Percentiles rank a stretch among this genome's conserved stretches.
Conservation (phyloP, 805 yeast species). For the Scheffersomyces amazonensis region DNA sequence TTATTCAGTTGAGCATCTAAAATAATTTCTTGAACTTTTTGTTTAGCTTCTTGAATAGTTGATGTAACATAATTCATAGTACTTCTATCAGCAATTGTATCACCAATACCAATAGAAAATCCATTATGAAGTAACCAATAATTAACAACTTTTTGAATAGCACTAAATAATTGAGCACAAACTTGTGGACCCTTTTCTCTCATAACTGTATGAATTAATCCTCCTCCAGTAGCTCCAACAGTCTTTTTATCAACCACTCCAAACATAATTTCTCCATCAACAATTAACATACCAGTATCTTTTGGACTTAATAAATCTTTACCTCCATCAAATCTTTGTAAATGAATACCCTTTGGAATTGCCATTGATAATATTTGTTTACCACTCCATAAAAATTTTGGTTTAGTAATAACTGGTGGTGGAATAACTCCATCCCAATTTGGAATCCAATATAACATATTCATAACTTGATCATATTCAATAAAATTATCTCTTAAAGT, state of each 20-base stretch:
- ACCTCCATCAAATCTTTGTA: slow-evolving; percentile 91
- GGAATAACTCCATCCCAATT: slow-evolving; percentile 99
- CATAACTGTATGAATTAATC: slow-evolving; percentile 94
- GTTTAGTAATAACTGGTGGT: slow-evolving; percentile 89
- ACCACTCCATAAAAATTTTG: slow-evolving; percentile 97
- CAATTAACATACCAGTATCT: slow-evolving; percentile 93
- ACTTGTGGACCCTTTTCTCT: slow-evolving; percentile 93
- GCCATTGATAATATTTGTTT: slow-evolving; percentile 90
- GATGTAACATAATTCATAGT: slow-evolving; percentile 93
- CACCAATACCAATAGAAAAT: slow-evolving; percentile 99
- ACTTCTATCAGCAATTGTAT: slow-evolving; percentile 95
- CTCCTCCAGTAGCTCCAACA: slow-evolving; percentile 98
- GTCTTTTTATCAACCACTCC: slow-evolving; percentile 99
- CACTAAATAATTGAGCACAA: slow-evolving; percentile 88
- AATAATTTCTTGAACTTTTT: slow-evolving; percentile 91
- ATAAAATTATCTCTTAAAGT: slow-evolving; percentile 86
- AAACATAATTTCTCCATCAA: slow-evolving; percentile 93
- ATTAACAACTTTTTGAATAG: slow-evolving; percentile 91
- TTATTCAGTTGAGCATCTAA: slow-evolving; percentile 86
- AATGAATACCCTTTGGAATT: slow-evolving; percentile 92
- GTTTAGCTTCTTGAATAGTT: slow-evolving; percentile 90
- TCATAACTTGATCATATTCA: slow-evolving; percentile 93
- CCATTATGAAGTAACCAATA: slow-evolving; percentile 96
- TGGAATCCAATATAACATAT: slow-evolving; percentile 96
- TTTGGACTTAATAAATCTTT: slow-evolving; percentile 80